Conservation (phyloP, 441 rosid genomes). For the Jatropha multifida region DNA sequence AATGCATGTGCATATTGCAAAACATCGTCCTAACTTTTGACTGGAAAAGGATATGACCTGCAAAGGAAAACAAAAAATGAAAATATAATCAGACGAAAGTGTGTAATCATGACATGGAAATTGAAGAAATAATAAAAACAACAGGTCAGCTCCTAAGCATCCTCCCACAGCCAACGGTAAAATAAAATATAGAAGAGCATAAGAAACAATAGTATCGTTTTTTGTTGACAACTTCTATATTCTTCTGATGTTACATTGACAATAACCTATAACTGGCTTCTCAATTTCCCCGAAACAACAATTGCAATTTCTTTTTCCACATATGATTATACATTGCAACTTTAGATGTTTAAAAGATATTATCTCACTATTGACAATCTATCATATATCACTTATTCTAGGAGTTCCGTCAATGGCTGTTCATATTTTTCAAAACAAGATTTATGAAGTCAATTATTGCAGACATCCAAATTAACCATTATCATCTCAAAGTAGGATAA, state of each 20-base stretch:
- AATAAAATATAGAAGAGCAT: not conserved
- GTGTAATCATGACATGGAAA: not conserved
- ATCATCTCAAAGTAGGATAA: not conserved
- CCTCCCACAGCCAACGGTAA: not conserved
- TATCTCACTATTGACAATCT: not conserved
- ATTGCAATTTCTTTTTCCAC: not conserved
- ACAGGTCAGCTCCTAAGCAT: not conserved
- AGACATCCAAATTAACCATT: not conserved
- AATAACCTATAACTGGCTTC: not conserved
- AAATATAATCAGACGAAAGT: not conserved
- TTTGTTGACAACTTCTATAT: not conserved
- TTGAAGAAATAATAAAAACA: not conserved
- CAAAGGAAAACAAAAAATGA: slow-evolving; percentile 11
- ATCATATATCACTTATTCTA: not conserved
- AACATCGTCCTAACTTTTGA: not conserved
- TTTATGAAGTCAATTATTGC: no score
- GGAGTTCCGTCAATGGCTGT: no score
- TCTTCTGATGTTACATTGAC: not conserved
- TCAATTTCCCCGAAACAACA: not conserved
- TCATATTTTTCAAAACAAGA: no score
- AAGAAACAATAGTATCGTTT: no score
- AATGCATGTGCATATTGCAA: slow-evolving; percentile 12
- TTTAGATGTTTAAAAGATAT: not conserved
- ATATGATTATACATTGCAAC: not conserved
- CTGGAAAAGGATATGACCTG: slow-evolving; percentile 63